Evolutionary conservation across 1,284 basidiomycete genomes (phyloP).

Genomic region (Gymnopus androsaceus): DNA sequence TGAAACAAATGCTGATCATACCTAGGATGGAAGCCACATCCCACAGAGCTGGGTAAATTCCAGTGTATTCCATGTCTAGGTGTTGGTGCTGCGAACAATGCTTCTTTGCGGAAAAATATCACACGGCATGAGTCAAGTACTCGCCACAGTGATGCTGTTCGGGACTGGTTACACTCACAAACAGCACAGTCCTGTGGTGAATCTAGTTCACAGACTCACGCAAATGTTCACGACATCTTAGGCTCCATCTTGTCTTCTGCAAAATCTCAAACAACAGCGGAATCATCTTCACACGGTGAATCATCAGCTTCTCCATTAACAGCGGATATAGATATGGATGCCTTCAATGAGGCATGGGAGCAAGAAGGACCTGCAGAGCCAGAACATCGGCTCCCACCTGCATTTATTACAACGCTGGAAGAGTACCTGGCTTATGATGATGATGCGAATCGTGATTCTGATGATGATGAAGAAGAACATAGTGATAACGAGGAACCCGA

Average conservation of each 20-base stretch:
- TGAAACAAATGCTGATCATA: not conserved
- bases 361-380: not conserved
- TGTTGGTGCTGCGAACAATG: not conserved
- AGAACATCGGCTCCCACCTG: not conserved
- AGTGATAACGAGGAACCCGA: no score
- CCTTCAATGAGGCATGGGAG: not conserved
- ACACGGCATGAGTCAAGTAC: not conserved
- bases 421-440: not conserved
- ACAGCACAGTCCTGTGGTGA: no score
- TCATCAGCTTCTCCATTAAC: not conserved
- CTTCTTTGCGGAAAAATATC: not conserved
- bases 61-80: not conserved
- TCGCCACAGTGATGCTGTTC: no score
- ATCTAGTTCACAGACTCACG: no score
- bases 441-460: not conserved
- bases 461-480: not conserved
- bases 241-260: no score
- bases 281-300: no score
- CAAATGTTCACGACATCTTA: no score
- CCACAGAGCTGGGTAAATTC: not conserved
- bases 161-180: no score
- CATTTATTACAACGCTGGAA: not conserved
- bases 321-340: not conserved
- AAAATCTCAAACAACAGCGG: no score
- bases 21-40: not conserved